Conservation (phyloP, 139 green algal species). For the Asterochloris erici region DNA sequence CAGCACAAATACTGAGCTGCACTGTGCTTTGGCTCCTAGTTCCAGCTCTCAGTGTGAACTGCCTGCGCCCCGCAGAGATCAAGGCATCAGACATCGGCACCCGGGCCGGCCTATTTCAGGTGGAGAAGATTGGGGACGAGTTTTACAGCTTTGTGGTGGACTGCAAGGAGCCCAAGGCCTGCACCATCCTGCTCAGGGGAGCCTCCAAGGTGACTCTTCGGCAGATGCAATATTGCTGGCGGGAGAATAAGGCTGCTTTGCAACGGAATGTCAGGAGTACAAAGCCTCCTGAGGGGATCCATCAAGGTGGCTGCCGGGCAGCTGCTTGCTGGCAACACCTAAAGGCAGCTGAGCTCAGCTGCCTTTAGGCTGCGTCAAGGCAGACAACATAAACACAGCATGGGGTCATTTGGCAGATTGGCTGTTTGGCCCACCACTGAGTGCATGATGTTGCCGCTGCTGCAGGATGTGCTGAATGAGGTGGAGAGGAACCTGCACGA, state of each 20-base stretch:
- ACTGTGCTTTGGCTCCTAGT: too few relatives aligned
- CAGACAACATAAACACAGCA: too few relatives aligned
- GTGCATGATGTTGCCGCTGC: neutral
- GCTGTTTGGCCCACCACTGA: neutral
- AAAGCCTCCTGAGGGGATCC: too few relatives aligned
- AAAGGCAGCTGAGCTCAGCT: too few relatives aligned
- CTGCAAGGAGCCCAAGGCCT: conserved; percentile 96
- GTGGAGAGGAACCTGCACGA: conserved; percentile 92
- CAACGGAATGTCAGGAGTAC: too few relatives aligned
- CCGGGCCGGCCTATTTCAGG: conserved; percentile 92
- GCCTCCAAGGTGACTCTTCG: conserved; percentile 57
- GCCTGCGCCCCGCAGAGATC: conserved; percentile 69
- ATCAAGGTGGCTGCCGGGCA: too few relatives aligned
- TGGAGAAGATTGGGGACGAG: conserved; percentile 97
- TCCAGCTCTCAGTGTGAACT: too few relatives aligned
- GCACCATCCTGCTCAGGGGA: conserved; percentile 87
- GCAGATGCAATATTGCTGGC: too few relatives aligned
- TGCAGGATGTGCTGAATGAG: conserved; percentile 38
- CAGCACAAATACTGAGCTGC: too few relatives aligned
- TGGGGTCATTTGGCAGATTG: too few relatives aligned
- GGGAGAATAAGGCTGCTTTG: too few relatives aligned
- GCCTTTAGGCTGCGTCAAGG: too few relatives aligned
- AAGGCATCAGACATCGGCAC: conserved; percentile 91
- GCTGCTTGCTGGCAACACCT: conserved; percentile 88
- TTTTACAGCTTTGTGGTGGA: conserved; percentile 98